A percentile compares a stretch with the other conserved stretches of the same genome.
phyloP scores from a whole-genome alignment of 805 yeast species.

The Danielia reshetovae region DNA sequence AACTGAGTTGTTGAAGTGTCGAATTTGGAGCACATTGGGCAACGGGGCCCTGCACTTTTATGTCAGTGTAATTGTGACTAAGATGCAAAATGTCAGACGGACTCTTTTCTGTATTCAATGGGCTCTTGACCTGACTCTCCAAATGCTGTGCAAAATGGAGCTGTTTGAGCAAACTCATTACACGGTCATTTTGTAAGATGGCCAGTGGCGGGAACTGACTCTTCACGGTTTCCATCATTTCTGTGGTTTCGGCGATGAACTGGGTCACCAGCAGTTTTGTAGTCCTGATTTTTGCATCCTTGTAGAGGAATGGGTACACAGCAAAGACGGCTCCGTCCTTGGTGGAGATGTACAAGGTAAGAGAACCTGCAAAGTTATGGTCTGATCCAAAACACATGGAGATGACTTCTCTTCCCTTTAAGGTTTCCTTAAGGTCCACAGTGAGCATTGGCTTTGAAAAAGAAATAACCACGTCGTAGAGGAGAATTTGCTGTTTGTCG shows the following conservation, averaged over 20 bases:
- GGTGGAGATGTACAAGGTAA: slow-evolving; percentile 13
- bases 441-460: slow-evolving; percentile 8
- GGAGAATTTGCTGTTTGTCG: slow-evolving; percentile 4
- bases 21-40: slow-evolving; percentile 5
- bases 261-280: slow-evolving; percentile 7
- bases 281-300: slow-evolving; percentile 5
- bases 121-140: not conserved
- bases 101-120: not conserved
- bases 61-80: not conserved
- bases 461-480: slow-evolving; percentile 13
- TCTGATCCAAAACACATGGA: slow-evolving; percentile 16
- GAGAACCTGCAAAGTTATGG: slow-evolving; percentile 9
- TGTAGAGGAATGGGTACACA: slow-evolving; percentile 11
- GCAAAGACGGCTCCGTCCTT: slow-evolving; percentile 8
- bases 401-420: slow-evolving; percentile 4
- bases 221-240: slow-evolving; percentile 2
- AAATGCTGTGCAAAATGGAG: slow-evolving; percentile 4
- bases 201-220: slow-evolving; percentile 10
- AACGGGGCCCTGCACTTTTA: slow-evolving; percentile 8
- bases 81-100: not conserved
- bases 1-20: slow-evolving; percentile 2
- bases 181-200: slow-evolving; percentile 4
- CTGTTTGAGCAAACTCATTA: slow-evolving; percentile 5
- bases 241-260: slow-evolving; percentile 9
- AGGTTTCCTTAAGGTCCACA: slow-evolving; percentile 3